Evolutionary conservation across 2,329 filamentous ascomycete species (phyloP).

Genomic region (Colletotrichum truncatum): DNA sequence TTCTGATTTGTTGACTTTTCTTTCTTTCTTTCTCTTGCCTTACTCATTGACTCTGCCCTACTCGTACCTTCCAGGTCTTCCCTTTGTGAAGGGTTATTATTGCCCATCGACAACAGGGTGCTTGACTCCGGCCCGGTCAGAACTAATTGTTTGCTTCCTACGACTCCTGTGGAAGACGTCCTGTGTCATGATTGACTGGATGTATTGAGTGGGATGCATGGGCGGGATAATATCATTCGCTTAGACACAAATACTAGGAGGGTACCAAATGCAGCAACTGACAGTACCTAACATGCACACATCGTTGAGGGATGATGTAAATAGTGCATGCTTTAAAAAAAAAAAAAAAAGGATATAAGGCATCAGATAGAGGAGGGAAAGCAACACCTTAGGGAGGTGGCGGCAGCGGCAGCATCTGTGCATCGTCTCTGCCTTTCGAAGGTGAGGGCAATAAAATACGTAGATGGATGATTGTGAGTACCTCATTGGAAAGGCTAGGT

Average conservation of each 20-base stretch:
- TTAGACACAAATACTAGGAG: not conserved
- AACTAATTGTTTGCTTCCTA: constrained; percentile 14
- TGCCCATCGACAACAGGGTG: not conserved
- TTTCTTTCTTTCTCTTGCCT: not conserved
- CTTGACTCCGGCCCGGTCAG: constrained; percentile 10
- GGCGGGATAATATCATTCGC: not conserved
- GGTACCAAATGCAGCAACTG: not conserved
- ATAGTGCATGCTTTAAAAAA: not conserved
- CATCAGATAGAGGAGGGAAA: not conserved
- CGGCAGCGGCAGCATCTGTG: constrained; percentile 16
- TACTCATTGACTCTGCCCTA: constrained; percentile 9
- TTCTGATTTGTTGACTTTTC: constrained; percentile 1
- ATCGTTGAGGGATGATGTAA: not conserved
- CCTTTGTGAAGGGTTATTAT: constrained; percentile 8
- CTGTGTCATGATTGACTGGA: constrained; percentile 3
- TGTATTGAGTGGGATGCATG: not conserved
- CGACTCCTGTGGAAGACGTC: constrained; percentile 4
- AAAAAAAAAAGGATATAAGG: not conserved
- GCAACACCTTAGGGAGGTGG: not conserved
- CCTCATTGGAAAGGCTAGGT: not conserved
- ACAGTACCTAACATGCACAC: not conserved
- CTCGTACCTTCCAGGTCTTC: not conserved
- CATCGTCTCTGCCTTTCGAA: not conserved
- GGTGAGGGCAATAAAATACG: not conserved
- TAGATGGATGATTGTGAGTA: not conserved